These are phyloP conservation scores for Auriculariales sp. DNA, from an alignment of 768 basidiomycete species.

Conservation along the genomic window DNA sequence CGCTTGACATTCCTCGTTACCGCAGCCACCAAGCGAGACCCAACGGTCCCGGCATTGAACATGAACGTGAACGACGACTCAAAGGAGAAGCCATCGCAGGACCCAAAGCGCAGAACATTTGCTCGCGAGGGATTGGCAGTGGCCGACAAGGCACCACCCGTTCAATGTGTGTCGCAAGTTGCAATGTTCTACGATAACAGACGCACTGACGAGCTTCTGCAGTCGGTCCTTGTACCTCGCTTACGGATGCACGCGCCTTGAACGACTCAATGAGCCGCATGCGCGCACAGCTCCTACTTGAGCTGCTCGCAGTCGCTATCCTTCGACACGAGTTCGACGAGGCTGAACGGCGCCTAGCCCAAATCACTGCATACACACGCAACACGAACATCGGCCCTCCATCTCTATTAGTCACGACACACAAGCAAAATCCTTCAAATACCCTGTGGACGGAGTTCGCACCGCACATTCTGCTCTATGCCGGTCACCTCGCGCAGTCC, in stretches of 20 bases:
- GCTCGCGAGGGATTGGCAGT: constrained; percentile 36
- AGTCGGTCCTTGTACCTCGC: constrained; percentile 45
- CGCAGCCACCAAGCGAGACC: constrained; percentile 52
- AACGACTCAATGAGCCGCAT: constrained; percentile 40
- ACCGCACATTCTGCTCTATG: constrained; percentile 48
- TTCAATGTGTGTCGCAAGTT: neutral
- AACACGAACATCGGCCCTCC: no score
- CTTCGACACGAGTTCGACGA: constrained; percentile 54
- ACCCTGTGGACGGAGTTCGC: constrained; percentile 44
- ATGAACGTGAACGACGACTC: neutral
- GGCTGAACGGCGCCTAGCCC: constrained; percentile 37
- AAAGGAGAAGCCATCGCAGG: constrained; percentile 15
- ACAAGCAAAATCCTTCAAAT: no score
- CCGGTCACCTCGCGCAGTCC: constrained; percentile 64
- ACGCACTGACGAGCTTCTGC: neutral
- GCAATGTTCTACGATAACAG: neutral
- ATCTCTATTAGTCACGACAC: no score
- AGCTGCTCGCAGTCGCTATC: constrained; percentile 50
- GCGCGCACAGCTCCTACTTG: constrained; percentile 57
- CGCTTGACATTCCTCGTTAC: constrained; percentile 54
- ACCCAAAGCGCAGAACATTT: constrained; percentile 59
- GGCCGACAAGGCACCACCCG: constrained; percentile 19
- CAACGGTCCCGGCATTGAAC: constrained; percentile 44
- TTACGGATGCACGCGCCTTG: constrained; percentile 32
- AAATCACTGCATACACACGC: constrained; percentile 47